A percentile compares a stretch with the other conserved stretches of the same genome.
These are phyloP conservation scores for Phytophthora melonis DNA, from an alignment of 352 stramenopile genomes.

Conservation along the genomic window DNA sequence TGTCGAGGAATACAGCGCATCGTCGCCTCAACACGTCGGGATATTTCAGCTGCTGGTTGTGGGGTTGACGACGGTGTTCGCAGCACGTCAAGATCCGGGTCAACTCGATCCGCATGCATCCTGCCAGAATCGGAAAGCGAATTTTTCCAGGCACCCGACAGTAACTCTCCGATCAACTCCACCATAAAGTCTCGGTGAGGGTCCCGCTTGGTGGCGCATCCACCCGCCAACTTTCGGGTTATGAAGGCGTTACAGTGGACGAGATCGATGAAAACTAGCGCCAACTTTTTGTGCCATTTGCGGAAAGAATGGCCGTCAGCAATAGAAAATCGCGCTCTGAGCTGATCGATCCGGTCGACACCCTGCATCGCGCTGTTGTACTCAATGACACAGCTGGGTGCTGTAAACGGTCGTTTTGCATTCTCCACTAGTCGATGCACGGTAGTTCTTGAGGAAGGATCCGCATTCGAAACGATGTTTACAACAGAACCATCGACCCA, in stretches of 20 bases:
- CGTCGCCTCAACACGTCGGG: background rate
- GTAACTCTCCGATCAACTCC: background rate
- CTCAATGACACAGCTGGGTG: background rate
- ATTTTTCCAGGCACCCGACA: background rate
- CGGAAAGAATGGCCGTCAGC: background rate
- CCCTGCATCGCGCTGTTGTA: background rate
- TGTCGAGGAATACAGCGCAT: too few relatives aligned
- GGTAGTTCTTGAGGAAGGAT: background rate
- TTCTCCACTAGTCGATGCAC: background rate
- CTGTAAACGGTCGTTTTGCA: background rate
- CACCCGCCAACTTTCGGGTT: background rate
- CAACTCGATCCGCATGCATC: background rate
- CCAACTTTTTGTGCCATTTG: background rate
- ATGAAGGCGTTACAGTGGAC: background rate
- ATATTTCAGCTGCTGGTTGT: background rate
- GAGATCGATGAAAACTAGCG: background rate
- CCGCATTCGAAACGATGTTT: too few relatives aligned
- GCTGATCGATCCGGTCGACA: background rate
- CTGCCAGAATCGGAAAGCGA: background rate
- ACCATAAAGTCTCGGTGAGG: background rate
- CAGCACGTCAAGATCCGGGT: background rate
- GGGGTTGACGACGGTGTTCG: background rate
- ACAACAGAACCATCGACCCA: too few relatives aligned
- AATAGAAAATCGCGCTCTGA: background rate
- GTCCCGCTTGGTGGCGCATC: background rate